phyloP scores from a whole-genome alignment of 768 basidiomycete genomes.

The Dioszegia crocea region DNA sequence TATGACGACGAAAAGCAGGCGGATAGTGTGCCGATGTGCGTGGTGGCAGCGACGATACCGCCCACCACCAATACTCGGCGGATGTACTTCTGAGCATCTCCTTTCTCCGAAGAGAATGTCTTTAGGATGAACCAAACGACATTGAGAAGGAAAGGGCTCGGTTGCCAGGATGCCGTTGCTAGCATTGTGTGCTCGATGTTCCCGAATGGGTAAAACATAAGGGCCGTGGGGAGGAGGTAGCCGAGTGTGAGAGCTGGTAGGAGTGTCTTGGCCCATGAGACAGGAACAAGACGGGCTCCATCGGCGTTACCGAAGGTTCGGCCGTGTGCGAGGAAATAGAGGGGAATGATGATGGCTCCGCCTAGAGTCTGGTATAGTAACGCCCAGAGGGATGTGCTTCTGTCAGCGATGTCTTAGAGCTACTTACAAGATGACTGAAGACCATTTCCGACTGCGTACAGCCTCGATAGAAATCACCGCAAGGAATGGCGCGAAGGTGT shows the following conservation, averaged over 20 bases:
- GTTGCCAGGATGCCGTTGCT: constrained; percentile 10
- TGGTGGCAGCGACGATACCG: neutral
- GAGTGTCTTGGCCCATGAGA: neutral
- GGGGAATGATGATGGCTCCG: constrained; percentile 8
- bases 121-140: constrained; percentile 2
- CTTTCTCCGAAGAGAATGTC: neutral
- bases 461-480: constrained; percentile 2
- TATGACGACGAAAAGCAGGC: neutral
- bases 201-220: constrained; percentile 3
- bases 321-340: neutral
- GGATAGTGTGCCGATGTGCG: neutral
- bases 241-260: constrained; percentile 5
- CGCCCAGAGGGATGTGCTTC: constrained; percentile 10
- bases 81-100: neutral
- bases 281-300: neutral
- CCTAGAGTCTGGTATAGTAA: constrained; percentile 5
- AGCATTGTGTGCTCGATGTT: constrained; percentile 9
- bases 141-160: constrained; percentile 3
- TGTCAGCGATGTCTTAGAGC: neutral
- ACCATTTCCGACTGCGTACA: neutral
- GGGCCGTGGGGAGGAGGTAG: constrained; percentile 3
- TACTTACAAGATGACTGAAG: constrained; percentile 1
- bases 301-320: neutral
- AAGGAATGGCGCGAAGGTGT: neutral
- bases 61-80: neutral